Evolutionary conservation across 768 basidiomycete genomes (phyloP).

Genomic region (Scleroderma citrinum): DNA sequence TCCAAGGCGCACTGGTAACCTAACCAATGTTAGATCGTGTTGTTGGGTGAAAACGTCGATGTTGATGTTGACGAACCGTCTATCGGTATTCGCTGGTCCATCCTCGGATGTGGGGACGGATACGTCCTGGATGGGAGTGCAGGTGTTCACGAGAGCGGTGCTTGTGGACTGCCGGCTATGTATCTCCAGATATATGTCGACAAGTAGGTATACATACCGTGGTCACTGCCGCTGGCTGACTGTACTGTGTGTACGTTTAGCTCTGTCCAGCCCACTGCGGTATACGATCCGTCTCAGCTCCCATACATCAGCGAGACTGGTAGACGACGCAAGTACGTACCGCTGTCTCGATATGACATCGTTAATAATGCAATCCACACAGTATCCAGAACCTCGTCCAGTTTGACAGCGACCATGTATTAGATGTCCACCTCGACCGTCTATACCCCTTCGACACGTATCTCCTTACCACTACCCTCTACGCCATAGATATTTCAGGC

Average conservation of each 20-base stretch:
- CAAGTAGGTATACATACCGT: slow-evolving; percentile 41
- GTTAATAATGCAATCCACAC: background rate
- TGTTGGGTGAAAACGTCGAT: slow-evolving; percentile 52
- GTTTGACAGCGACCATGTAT: slow-evolving; percentile 51
- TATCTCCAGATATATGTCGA: slow-evolving; percentile 44
- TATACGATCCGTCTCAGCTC: slow-evolving; percentile 43
- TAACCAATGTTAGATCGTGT: slow-evolving; percentile 37
- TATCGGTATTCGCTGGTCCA: slow-evolving; percentile 50
- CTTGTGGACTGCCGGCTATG: slow-evolving; percentile 43
- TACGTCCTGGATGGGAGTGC: slow-evolving; percentile 41
- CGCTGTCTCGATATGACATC: background rate
- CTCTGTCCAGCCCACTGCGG: slow-evolving; percentile 29
- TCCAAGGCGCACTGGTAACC: background rate
- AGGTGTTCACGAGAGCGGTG: slow-evolving; percentile 38
- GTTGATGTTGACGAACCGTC: slow-evolving; percentile 56
- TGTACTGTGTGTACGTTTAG: too few species aligned
- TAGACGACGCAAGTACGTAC: slow-evolving; percentile 36
- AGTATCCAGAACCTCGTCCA: slow-evolving; percentile 52
- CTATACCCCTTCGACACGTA: slow-evolving; percentile 58
- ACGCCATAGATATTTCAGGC: slow-evolving; percentile 32
- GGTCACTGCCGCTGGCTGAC: too few species aligned
- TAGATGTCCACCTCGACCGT: slow-evolving; percentile 49
- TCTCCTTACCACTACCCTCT: slow-evolving; percentile 42
- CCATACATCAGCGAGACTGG: slow-evolving; percentile 38
- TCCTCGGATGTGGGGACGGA: slow-evolving; percentile 44